Conservation (phyloP, 2,329 filamentous ascomycete genomes). For the Mycocentrospora acerina region DNA sequence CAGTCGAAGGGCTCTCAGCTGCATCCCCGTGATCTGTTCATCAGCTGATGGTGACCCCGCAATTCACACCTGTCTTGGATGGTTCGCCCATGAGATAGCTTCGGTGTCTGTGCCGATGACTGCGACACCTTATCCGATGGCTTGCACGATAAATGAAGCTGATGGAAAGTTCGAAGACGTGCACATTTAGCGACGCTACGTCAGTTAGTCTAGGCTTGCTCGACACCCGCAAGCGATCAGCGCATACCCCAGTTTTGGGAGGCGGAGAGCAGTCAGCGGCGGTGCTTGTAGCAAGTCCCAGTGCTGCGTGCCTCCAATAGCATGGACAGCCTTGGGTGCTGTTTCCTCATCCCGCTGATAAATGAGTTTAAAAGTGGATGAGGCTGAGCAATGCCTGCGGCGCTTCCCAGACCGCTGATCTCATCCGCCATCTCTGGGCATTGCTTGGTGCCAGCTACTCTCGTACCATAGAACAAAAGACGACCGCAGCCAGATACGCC, state of each 20-base stretch:
- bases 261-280: too few relatives aligned
- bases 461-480: too few relatives aligned
- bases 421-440: conserved; percentile 1
- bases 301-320: neutral
- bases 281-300: neutral
- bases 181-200: too few relatives aligned
- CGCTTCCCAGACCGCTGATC: conserved; percentile 1
- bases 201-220: too few relatives aligned
- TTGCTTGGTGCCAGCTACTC: neutral
- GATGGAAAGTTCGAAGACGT: too few relatives aligned
- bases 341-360: conserved; percentile 1
- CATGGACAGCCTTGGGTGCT: too few relatives aligned
- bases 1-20: neutral
- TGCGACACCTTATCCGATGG: conserved; percentile 1
- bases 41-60: conserved; percentile 12
- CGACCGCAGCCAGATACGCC: too few relatives aligned
- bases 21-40: neutral
- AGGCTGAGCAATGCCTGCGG: conserved; percentile 4
- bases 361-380: neutral
- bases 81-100: neutral
- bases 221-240: too few relatives aligned
- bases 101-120: neutral
- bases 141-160: too few relatives aligned
- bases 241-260: too few relatives aligned
- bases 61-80: conserved; percentile 1